Conservation (phyloP, 768 basidiomycete species). For the Suillus decipiens region DNA sequence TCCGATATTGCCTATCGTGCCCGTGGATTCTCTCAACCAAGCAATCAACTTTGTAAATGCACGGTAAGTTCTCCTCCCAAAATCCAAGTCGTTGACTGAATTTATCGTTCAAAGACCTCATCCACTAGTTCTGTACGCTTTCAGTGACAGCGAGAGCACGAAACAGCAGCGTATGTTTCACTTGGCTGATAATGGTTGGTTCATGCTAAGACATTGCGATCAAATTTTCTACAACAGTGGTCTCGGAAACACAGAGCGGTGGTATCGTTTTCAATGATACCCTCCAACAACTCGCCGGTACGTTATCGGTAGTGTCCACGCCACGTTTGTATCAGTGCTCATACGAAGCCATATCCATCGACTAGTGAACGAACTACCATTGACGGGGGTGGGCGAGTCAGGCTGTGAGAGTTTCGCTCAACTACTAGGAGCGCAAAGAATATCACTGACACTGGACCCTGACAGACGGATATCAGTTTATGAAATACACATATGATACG, state of each 20-base stretch:
- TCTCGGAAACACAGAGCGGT: constrained; percentile 58
- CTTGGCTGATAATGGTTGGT: not conserved
- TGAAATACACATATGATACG: constrained; percentile 54
- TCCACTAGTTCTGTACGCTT: constrained; percentile 65
- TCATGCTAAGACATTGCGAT: constrained; percentile 25
- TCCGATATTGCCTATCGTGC: constrained; percentile 64
- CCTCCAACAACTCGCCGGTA: constrained; percentile 53
- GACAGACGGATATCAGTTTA: constrained; percentile 54
- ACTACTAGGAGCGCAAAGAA: not conserved
- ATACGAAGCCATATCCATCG: constrained; percentile 19
- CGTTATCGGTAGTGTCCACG: constrained; percentile 16
- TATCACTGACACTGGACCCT: not conserved
- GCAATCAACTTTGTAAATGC: constrained; percentile 56
- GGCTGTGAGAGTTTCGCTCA: constrained; percentile 49
- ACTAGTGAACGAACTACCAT: constrained; percentile 44
- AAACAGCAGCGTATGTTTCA: constrained; percentile 40
- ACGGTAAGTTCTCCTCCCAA: constrained; percentile 38
- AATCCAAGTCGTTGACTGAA: constrained; percentile 2
- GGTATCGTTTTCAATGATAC: constrained; percentile 60
- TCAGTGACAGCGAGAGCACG: constrained; percentile 48
- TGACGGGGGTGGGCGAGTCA: constrained; percentile 61
- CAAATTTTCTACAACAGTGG: constrained; percentile 39
- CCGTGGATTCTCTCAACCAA: constrained; percentile 54
- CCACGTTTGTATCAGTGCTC: constrained; percentile 6
- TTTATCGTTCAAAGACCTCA: constrained; percentile 41